phyloP scores from a whole-genome alignment of 1,284 basidiomycete species.

The Trichosporon ovoides region DNA sequence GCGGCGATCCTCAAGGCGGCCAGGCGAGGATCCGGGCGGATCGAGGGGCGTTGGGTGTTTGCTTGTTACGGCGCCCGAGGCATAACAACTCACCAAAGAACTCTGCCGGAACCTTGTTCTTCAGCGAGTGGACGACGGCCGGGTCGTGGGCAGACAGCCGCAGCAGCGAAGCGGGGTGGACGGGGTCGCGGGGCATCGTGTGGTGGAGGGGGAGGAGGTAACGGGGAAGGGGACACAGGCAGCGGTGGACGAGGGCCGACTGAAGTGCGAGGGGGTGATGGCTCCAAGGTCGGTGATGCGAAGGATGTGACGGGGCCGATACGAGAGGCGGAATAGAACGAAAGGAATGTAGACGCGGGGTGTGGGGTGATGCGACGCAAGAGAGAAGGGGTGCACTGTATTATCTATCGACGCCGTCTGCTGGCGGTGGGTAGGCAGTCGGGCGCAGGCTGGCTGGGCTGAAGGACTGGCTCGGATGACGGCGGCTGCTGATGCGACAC shows the following conservation, averaged over 20 bases:
- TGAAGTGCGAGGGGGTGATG: neutral
- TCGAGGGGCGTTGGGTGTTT: neutral
- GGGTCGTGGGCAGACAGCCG: conserved; percentile 63
- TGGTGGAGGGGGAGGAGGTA: neutral
- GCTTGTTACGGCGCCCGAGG: conserved; percentile 51
- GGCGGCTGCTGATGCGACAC: neutral
- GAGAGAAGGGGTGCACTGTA: neutral
- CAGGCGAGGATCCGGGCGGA: neutral
- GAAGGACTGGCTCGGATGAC: neutral
- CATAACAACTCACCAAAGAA: conserved; percentile 59
- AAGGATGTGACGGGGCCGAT: neutral
- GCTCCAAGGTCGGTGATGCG: neutral
- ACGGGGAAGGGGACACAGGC: neutral
- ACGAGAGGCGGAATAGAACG: neutral
- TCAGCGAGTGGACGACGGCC: conserved; percentile 52
- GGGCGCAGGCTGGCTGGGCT: neutral
- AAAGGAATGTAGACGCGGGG: neutral
- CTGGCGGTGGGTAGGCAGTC: neutral
- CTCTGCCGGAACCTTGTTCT: conserved; percentile 51
- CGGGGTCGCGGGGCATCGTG: conserved; percentile 28
- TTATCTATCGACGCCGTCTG: neutral
- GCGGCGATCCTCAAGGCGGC: conserved; percentile 25
- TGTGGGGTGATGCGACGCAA: conserved; percentile 1
- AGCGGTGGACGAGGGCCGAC: neutral
- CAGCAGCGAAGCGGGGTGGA: conserved; percentile 60